These are phyloP conservation scores for Rhodamnia rubescens DNA, from an alignment of 345 rosid species.

Conservation along the genomic window DNA sequence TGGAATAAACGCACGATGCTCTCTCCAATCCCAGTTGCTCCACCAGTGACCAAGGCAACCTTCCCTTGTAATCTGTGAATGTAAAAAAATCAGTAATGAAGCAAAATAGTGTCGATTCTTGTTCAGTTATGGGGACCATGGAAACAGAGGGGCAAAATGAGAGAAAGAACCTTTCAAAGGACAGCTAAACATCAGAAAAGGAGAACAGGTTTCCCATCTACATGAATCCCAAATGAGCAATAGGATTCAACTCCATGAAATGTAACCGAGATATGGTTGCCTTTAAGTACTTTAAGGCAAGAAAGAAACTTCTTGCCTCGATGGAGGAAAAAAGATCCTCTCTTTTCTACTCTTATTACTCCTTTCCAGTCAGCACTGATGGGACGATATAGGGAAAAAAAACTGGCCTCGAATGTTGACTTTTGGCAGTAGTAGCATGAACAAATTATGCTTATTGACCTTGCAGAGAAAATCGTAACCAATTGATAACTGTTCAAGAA, in stretches of 20 bases:
- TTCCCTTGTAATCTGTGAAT: constrained; percentile 49
- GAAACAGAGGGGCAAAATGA: background rate
- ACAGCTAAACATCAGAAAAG: background rate
- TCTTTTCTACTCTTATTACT: background rate
- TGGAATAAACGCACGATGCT: constrained; percentile 61
- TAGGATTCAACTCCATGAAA: background rate
- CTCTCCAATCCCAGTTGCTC: constrained; percentile 88
- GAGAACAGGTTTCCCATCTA: background rate
- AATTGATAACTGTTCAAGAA: background rate
- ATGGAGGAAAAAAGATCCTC: background rate
- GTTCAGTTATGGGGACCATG: background rate
- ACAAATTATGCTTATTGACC: background rate
- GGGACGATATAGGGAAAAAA: background rate
- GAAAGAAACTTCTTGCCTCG: background rate
- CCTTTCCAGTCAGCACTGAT: background rate
- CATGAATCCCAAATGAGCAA: background rate
- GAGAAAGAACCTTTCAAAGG: background rate
- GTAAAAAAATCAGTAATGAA: background rate
- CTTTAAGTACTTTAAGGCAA: background rate
- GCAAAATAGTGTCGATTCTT: background rate
- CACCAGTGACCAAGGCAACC: constrained; percentile 80
- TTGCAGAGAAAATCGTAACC: background rate
- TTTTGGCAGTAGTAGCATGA: background rate
- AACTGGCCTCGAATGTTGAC: background rate
- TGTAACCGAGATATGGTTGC: background rate